Conservation (phyloP, 768 basidiomycete species). For the Russula abietina region DNA sequence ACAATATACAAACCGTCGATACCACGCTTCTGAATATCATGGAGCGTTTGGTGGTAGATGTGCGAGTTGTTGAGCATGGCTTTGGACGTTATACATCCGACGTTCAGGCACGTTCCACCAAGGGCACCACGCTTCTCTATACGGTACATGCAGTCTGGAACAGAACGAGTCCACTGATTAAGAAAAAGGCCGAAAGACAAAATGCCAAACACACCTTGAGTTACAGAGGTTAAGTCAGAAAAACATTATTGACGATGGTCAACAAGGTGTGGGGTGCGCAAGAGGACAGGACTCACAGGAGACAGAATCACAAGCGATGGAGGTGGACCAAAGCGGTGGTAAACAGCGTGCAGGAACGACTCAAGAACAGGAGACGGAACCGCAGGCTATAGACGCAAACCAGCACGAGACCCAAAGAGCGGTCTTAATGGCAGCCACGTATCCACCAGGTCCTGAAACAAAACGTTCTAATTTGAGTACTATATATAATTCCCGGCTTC, state of each 20-base stretch:
- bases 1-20: conserved; percentile 70
- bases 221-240: no score
- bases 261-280: no score
- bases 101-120: conserved; percentile 97
- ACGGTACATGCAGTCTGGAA: conserved; percentile 85
- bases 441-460: conserved; percentile 81
- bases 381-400: no score
- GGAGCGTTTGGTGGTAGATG: conserved; percentile 89
- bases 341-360: no score
- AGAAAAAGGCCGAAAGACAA: neutral
- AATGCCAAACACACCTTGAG: conserved; percentile 58
- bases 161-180: neutral
- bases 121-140: conserved; percentile 94
- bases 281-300: no score
- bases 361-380: no score
- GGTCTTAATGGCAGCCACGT: conserved; percentile 98
- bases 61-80: conserved; percentile 99
- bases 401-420: conserved; percentile 94
- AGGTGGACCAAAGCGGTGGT: no score
- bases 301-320: no score
- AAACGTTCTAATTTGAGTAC: neutral
- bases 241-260: no score
- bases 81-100: conserved; percentile 98
- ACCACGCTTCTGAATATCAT: conserved; percentile 84
- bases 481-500: neutral